Percentiles rank a stretch among this genome's conserved stretches.
Conservation (phyloP, 2,329 filamentous ascomycete genomes). For the Colletotrichum navitas region DNA sequence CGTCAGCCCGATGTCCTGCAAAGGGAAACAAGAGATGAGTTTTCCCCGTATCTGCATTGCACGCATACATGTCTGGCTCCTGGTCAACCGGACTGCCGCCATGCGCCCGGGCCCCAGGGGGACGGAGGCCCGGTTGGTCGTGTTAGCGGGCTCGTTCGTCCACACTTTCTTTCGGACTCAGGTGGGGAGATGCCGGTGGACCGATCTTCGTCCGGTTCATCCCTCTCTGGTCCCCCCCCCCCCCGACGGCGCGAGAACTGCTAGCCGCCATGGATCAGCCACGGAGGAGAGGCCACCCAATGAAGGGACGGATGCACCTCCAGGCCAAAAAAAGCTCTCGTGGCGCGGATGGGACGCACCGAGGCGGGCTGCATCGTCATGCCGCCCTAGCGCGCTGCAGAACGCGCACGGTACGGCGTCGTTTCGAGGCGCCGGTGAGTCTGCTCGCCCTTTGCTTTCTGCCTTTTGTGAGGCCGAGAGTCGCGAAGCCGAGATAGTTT, state of each 20-base stretch:
- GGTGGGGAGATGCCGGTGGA: constrained; percentile 25
- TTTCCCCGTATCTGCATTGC: too few species aligned
- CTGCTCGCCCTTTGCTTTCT: background rate
- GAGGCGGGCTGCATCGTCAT: background rate
- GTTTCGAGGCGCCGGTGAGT: background rate
- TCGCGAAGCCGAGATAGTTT: background rate
- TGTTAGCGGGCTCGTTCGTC: constrained; percentile 3
- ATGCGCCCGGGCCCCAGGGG: constrained; percentile 19
- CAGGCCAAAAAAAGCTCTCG: background rate
- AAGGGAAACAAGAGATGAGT: background rate
- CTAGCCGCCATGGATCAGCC: background rate
- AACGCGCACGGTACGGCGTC: background rate
- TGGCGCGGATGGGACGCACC: background rate
- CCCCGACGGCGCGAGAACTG: background rate
- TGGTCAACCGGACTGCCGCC: constrained; percentile 35
- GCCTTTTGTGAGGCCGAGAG: background rate
- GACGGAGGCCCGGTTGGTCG: constrained; percentile 38
- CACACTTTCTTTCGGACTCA: constrained; percentile 11
- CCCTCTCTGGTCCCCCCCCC: too few species aligned
- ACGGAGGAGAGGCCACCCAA: background rate
- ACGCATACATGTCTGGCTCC: background rate
- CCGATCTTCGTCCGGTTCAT: background rate
- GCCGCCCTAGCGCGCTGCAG: background rate
- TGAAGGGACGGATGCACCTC: background rate
- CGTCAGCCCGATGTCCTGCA: background rate